phyloP scores from a whole-genome alignment of 2,329 filamentous ascomycete genomes.

The Penicillium brevicompactum region DNA sequence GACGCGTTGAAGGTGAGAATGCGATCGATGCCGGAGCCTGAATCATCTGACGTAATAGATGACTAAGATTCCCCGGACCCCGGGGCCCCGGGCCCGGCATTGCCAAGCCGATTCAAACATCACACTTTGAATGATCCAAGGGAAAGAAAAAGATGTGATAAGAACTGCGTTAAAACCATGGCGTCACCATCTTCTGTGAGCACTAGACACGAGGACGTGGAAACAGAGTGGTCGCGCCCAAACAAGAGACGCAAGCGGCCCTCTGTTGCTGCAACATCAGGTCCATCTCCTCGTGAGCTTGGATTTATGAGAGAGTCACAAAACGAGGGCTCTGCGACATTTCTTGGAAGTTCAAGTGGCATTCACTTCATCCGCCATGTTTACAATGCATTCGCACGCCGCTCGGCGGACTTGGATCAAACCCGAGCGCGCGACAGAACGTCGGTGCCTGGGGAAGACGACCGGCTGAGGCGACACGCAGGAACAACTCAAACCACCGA shows the following conservation, averaged over 20 bases:
- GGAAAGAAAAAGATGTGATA: conserved; percentile 5
- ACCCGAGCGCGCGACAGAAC: conserved; percentile 37
- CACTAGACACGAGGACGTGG: conserved; percentile 15
- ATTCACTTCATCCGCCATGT: conserved; percentile 63
- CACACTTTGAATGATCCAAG: no score
- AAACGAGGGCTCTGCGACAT: conserved; percentile 52
- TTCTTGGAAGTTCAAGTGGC: conserved; percentile 60
- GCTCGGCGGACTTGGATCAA: conserved; percentile 32
- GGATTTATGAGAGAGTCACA: conserved; percentile 56
- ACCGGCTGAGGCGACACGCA: conserved; percentile 41
- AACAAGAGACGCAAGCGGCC: conserved; percentile 33
- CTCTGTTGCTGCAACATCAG: conserved; percentile 12
- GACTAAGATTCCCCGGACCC: neutral
- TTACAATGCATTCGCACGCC: conserved; percentile 51
- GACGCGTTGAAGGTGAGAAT: no score
- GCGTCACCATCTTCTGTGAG: conserved; percentile 17
- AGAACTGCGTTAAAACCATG: conserved; percentile 4
- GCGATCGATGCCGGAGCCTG: no score
- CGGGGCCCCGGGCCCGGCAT: neutral
- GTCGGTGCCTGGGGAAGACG: conserved; percentile 61
- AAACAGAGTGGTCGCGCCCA: conserved; percentile 19
- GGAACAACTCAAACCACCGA: conserved; percentile 39
- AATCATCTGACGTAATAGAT: conserved; percentile 1
- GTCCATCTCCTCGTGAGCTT: conserved; percentile 42
- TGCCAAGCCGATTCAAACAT: neutral